These are phyloP conservation scores for Sporisorium scitamineum DNA, from an alignment of 1,284 basidiomycete genomes.

Conservation along the genomic window DNA sequence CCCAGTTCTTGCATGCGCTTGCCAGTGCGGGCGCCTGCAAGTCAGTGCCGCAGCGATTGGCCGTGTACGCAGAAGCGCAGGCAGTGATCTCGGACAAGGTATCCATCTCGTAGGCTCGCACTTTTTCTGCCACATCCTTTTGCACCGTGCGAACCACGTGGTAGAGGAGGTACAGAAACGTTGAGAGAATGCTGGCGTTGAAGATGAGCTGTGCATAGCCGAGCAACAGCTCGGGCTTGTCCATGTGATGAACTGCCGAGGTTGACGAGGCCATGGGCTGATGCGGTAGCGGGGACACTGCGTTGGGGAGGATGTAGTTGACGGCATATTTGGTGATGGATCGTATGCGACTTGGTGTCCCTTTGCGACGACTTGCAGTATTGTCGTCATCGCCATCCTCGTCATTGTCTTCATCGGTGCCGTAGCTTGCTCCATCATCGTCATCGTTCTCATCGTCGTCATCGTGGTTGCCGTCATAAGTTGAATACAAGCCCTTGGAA, in stretches of 20 bases:
- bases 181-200: slow-evolving; percentile 85
- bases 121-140: slow-evolving; percentile 87
- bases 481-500: slow-evolving; percentile 7
- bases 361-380: slow-evolving; percentile 1
- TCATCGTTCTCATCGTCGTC: slow-evolving; percentile 9
- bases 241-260: slow-evolving; percentile 30
- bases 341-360: slow-evolving; percentile 39
- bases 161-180: slow-evolving; percentile 85
- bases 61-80: slow-evolving; percentile 52
- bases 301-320: slow-evolving; percentile 49
- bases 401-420: slow-evolving; percentile 24
- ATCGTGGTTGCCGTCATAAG: background rate
- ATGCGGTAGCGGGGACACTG: slow-evolving; percentile 25
- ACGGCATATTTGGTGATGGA: slow-evolving; percentile 53
- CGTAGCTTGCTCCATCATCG: slow-evolving; percentile 17
- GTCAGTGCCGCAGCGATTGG: slow-evolving; percentile 62
- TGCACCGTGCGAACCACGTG: slow-evolving; percentile 90
- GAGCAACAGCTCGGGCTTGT: slow-evolving; percentile 56
- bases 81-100: slow-evolving; percentile 61
- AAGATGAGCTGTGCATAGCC: slow-evolving; percentile 85
- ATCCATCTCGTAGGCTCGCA: slow-evolving; percentile 84
- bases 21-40: slow-evolving; percentile 62
- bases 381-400: slow-evolving; percentile 19
- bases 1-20: slow-evolving; percentile 75
- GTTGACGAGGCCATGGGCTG: slow-evolving; percentile 7